Base-by-base conservation (phyloP, 495 filamentous ascomycete species). In the Penicillium paradoxum region DNA sequence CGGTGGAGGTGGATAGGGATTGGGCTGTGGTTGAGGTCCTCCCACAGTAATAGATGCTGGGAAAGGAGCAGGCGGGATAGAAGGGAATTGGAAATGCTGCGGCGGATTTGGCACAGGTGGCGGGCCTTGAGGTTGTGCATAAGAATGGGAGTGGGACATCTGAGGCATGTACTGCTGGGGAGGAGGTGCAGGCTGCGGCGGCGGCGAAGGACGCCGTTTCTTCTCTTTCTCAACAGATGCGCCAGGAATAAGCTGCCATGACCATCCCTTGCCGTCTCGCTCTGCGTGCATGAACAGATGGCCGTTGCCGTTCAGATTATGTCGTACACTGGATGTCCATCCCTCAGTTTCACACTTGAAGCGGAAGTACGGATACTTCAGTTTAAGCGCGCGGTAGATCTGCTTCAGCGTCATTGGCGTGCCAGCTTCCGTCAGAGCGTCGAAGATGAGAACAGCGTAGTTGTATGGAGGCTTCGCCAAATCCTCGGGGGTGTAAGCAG, bases 251-350 rank as follows among this genome's bases (percentile, higher is more conserved):
- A 85, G 70, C 29, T 81, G 80, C 84, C 84, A 87, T 57, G 83
- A 76, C 82, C 82, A 87, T 39, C 84, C 84, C 63, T 86, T 86
- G 3, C 84, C 84, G 59, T 86, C 83, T 56, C 80, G 66, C 55
- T 93, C 87, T 36, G 89, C 87, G 64, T 95, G 95, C 64, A 81
- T 79, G 67, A 98, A 98, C 19, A 90, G 85, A 48, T 77, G 73
- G 43, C 84, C 79, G 62, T 95, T 88, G 49, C 93, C 90, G 30
- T 90, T 88, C 22, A 98, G 79, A 54, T 98, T 98, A 68, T 98
- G 93, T 4, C 93, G 86, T 18, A 98, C 90, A 71, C 90, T 96
- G 57, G 91, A 96, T 63, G 97, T 92, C 93, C 93, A 98, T 13
- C 93, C 93, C 56, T 84, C 87, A 6, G 90, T 92, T 58, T 76